Conservation (phyloP, 148 eudicot species). For the Rheum nobile region DNA sequence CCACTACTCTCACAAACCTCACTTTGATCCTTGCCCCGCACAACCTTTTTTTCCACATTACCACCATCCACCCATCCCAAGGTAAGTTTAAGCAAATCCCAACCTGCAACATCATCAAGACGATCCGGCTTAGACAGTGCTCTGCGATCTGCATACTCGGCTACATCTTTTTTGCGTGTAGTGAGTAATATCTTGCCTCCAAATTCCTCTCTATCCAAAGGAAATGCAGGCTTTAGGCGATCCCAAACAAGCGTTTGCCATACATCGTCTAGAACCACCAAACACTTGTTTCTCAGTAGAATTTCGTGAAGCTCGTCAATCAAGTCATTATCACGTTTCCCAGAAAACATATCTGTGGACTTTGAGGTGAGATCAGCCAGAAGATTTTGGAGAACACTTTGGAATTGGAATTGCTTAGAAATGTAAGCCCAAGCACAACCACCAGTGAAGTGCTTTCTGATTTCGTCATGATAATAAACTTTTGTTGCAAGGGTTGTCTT, state of each 20-base stretch:
- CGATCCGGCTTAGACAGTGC: slow-evolving; percentile 14
- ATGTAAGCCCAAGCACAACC: not conserved
- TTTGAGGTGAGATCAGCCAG: slow-evolving; percentile 11
- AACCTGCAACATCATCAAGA: slow-evolving; percentile 17
- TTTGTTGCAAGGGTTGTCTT: slow-evolving; percentile 21
- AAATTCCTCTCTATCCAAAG: slow-evolving; percentile 3
- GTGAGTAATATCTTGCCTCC: slow-evolving; percentile 19
- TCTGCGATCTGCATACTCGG: slow-evolving; percentile 7
- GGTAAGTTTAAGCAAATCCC: slow-evolving; percentile 18
- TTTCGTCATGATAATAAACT: slow-evolving; percentile 14
- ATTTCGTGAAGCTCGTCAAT: not conserved
- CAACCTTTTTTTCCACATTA: not conserved
- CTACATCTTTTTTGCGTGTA: slow-evolving; percentile 10
- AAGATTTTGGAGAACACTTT: slow-evolving; percentile 11
- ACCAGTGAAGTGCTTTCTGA: slow-evolving; percentile 6
- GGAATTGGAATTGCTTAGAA: slow-evolving; percentile 3
- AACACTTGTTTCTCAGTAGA: slow-evolving; percentile 23
- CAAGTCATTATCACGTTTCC: not conserved
- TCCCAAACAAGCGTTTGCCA: slow-evolving; percentile 28
- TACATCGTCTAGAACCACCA: slow-evolving; percentile 32
- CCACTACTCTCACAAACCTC: not conserved
- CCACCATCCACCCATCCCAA: not conserved
- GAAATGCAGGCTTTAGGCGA: slow-evolving; percentile 19
- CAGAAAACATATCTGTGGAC: slow-evolving; percentile 13
- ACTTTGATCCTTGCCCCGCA: not conserved